These are phyloP conservation scores for Naganishia antarctica DNA, from an alignment of 768 basidiomycete species.

Conservation along the genomic window DNA sequence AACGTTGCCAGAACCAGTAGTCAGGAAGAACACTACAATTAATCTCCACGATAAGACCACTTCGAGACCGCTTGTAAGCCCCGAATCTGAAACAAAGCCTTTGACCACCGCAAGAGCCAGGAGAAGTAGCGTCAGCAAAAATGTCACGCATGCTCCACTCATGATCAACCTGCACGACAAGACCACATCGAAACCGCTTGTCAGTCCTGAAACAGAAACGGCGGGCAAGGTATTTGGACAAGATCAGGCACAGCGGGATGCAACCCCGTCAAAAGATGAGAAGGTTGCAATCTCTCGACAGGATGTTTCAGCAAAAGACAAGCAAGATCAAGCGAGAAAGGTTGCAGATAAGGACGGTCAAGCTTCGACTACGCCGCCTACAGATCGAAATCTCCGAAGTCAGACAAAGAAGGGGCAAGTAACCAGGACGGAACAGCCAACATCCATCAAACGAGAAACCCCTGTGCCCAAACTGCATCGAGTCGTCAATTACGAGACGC, in stretches of 20 bases:
- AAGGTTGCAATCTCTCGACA: background rate
- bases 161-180: slow-evolving; percentile 8
- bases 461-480: background rate
- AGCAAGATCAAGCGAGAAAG: background rate
- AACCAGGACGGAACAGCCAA: background rate
- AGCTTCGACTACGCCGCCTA: too few relatives aligned
- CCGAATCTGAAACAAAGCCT: too few relatives aligned
- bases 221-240: background rate
- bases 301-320: background rate
- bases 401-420: too few relatives aligned
- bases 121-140: too few relatives aligned
- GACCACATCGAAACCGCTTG: slow-evolving; percentile 7
- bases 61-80: too few relatives aligned
- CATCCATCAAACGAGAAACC: background rate
- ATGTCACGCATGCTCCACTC: too few relatives aligned
- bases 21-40: background rate
- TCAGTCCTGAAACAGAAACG: slow-evolving; percentile 8
- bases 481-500: background rate
- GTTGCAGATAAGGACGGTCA: background rate
- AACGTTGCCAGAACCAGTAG: background rate
- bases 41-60: background rate
- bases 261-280: background rate
- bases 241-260: background rate
- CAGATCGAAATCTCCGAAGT: too few relatives aligned
- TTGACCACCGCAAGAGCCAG: too few relatives aligned